phyloP scores from a whole-genome alignment of 148 eudicot species.

The Linanthus parryae region DNA sequence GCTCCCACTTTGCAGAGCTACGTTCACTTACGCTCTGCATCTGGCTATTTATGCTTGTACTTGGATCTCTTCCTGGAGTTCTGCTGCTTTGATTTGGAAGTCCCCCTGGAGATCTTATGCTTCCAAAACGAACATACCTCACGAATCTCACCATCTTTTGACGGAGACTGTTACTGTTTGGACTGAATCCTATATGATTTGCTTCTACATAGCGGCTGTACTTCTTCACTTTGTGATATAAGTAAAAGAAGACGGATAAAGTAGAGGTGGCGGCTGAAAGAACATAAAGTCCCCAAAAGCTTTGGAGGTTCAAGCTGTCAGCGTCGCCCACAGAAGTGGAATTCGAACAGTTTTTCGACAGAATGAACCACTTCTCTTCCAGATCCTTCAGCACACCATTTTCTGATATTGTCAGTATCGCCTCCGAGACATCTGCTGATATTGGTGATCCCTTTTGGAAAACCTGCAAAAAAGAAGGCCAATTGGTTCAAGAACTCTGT shows the following conservation, averaged over 20 bases:
- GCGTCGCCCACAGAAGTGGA: not conserved
- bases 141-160: too few relatives aligned
- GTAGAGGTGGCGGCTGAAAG: constrained; percentile 5
- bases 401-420: constrained; percentile 20
- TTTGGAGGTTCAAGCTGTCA: constrained; percentile 5
- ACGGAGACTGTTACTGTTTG: too few relatives aligned
- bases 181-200: not conserved
- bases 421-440: constrained; percentile 21
- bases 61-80: too few relatives aligned
- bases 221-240: constrained; percentile 1
- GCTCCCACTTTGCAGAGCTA: too few relatives aligned
- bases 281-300: constrained; percentile 16
- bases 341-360: not conserved
- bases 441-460: constrained; percentile 31
- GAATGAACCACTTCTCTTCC: constrained; percentile 11
- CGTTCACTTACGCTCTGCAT: too few relatives aligned
- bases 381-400: constrained; percentile 5
- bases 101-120: too few relatives aligned
- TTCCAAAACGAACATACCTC: too few relatives aligned
- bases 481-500: not conserved
- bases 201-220: not conserved
- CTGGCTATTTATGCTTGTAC: too few relatives aligned
- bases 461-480: constrained; percentile 17
- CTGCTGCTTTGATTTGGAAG: too few relatives aligned
- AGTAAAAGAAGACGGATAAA: constrained; percentile 4